Evolutionary conservation across 345 rosid genomes (phyloP).

Genomic region (Abelmoschus esculentus): DNA sequence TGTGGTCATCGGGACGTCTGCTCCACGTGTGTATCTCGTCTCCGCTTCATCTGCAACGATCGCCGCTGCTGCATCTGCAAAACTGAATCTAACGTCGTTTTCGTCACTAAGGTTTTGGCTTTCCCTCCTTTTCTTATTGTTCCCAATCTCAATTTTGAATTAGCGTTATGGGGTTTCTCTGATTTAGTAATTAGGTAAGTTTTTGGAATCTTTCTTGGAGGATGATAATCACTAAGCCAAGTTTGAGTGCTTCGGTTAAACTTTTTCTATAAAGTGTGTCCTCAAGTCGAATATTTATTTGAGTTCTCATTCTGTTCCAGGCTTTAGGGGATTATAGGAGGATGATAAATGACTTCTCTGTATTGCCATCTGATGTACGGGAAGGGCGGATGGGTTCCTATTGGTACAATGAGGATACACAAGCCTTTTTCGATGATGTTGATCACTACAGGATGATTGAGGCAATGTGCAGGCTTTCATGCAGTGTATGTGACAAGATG

Average conservation of each 20-base stretch:
- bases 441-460: slow-evolving; percentile 96
- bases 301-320: slow-evolving; percentile 25
- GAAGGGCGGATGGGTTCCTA: slow-evolving; percentile 73
- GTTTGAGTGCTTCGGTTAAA: background rate
- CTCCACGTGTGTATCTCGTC: slow-evolving; percentile 87
- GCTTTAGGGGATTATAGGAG: slow-evolving; percentile 90
- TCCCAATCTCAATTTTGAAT: background rate
- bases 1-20: slow-evolving; percentile 91
- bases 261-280: background rate
- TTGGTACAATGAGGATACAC: slow-evolving; percentile 86
- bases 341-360: slow-evolving; percentile 76
- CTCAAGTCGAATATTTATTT: background rate
- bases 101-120: slow-evolving; percentile 79
- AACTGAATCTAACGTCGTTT: slow-evolving; percentile 41
- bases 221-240: background rate
- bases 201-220: background rate
- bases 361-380: slow-evolving; percentile 70
- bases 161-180: background rate
- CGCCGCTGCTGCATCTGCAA: slow-evolving; percentile 84
- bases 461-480: slow-evolving; percentile 96
- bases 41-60: slow-evolving; percentile 84
- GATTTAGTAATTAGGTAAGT: background rate
- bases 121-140: background rate
- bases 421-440: slow-evolving; percentile 76
- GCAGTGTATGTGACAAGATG: slow-evolving; percentile 69